Percentiles rank a stretch among this genome's conserved stretches.
Evolutionary conservation across 176 grass and related monocot species (phyloP).

Genomic region (Aegilops bicornis): DNA sequence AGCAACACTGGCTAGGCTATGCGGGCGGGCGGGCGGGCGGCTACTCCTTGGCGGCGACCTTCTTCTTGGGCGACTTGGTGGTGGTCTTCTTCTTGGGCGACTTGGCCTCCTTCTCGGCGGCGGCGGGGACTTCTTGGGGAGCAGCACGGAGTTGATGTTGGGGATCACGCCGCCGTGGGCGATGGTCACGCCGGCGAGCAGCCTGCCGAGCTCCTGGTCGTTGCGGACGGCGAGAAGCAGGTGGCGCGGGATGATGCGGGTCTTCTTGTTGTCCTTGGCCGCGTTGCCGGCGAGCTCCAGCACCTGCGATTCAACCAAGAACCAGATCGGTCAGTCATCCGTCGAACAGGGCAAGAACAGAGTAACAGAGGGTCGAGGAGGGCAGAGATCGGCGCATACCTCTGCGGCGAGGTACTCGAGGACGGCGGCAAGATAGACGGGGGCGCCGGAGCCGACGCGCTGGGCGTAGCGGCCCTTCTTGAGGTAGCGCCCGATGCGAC

Average conservation of each 20-base stretch:
- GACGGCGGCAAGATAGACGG: conserved; percentile 38
- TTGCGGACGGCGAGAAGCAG: background rate
- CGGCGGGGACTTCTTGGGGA: background rate
- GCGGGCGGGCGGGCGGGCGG: too few relatives aligned
- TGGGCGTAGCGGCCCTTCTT: conserved; percentile 57
- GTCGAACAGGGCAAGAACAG: too few relatives aligned
- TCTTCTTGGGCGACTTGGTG: too few relatives aligned
- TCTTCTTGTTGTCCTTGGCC: background rate
- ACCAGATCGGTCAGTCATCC: too few relatives aligned
- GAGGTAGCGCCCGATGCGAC: conserved; percentile 66
- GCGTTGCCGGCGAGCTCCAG: background rate
- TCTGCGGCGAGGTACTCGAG: conserved; percentile 43
- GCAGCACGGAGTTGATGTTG: background rate
- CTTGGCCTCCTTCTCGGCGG: background rate
- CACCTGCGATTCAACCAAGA: background rate
- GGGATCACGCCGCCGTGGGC: background rate
- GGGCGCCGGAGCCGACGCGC: conserved; percentile 41
- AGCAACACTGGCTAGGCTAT: background rate
- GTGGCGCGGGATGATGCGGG: background rate
- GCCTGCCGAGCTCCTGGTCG: background rate
- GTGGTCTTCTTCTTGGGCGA: background rate
- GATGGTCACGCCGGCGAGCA: background rate
- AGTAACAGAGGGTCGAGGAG: too few relatives aligned
- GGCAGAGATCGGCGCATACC: background rate
- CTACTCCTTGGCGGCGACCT: background rate